These are phyloP conservation scores for Carex arenaria DNA, from an alignment of 202 grass and related monocot genomes.

Conservation along the genomic window DNA sequence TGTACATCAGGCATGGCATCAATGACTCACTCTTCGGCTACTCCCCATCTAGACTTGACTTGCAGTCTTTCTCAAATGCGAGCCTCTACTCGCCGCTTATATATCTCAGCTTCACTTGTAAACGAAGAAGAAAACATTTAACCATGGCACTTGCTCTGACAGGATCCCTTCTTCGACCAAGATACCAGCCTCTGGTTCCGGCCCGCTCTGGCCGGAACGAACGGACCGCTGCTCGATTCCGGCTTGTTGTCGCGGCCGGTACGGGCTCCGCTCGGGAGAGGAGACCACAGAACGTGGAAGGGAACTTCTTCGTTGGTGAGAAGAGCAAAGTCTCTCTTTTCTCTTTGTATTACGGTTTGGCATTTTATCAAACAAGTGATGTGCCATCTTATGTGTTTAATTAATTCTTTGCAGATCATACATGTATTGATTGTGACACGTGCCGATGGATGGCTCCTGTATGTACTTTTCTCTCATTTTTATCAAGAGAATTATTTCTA, in stretches of 20 bases:
- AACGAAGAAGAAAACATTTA: not conserved
- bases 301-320: constrained; percentile 83
- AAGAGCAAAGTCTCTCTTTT: not conserved
- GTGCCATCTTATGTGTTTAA: not conserved
- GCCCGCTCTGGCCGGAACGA: not conserved
- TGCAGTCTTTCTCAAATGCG: too few relatives aligned
- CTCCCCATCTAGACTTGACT: too few relatives aligned
- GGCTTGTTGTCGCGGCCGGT: not conserved
- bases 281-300: constrained; percentile 56
- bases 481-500: not conserved
- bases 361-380: constrained; percentile 10
- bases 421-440: constrained; percentile 85
- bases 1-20: too few relatives aligned
- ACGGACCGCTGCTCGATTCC: not conserved
- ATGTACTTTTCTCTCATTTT: not conserved
- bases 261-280: constrained; percentile 9
- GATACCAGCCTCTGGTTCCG: not conserved
- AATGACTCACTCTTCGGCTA: too few relatives aligned
- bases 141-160: constrained; percentile 17
- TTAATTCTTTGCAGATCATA: constrained; percentile 39
- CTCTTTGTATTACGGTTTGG: not conserved
- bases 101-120: not conserved
- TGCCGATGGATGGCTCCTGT: constrained; percentile 97
- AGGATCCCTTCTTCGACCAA: constrained; percentile 8
- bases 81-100: not conserved